Percentiles rank a stretch among this genome's conserved stretches.
Evolutionary conservation across 208 protist genomes (phyloP).

Genomic region (Polymyxa betae): DNA sequence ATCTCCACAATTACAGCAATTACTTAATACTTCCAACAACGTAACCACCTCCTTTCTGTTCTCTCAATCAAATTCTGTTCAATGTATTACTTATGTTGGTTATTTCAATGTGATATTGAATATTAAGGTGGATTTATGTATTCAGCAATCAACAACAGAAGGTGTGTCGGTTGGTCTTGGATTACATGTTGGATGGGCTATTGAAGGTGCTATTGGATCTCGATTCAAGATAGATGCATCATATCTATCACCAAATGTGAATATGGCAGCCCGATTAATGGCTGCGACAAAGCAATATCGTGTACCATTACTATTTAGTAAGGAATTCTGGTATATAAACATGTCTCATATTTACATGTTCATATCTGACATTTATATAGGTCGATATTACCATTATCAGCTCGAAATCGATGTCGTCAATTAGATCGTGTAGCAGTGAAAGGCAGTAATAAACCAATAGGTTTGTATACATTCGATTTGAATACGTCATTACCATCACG

Average conservation of each 20-base stretch:
- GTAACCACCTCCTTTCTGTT: too few relatives aligned
- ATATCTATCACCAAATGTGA: conserved; percentile 69
- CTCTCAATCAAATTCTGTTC: too few relatives aligned
- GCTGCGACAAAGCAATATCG: conserved; percentile 65
- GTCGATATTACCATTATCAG: conserved; percentile 5
- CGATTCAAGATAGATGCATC: conserved; percentile 67
- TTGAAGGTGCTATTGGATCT: conserved; percentile 67
- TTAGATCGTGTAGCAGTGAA: conserved; percentile 44
- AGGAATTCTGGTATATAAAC: background rate
- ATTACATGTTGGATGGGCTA: conserved; percentile 66
- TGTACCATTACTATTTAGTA: conserved; percentile 45
- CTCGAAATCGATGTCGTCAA: background rate
- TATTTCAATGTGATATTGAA: too few relatives aligned
- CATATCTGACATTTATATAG: background rate
- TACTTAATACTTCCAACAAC: background rate
- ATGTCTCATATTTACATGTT: background rate
- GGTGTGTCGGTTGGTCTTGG: conserved; percentile 56
- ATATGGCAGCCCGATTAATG: conserved; percentile 64
- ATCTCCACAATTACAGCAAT: background rate
- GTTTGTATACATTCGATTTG: conserved; percentile 30
- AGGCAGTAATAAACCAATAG: conserved; percentile 19
- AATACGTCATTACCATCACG: background rate
- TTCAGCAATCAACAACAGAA: too few relatives aligned
- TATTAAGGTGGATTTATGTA: too few relatives aligned
- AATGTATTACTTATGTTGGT: too few relatives aligned